Evolutionary conservation across 345 rosid species (phyloP), one percentile per base, ranked within the genome.

Genomic region (Salix arbutifolia): DNA sequence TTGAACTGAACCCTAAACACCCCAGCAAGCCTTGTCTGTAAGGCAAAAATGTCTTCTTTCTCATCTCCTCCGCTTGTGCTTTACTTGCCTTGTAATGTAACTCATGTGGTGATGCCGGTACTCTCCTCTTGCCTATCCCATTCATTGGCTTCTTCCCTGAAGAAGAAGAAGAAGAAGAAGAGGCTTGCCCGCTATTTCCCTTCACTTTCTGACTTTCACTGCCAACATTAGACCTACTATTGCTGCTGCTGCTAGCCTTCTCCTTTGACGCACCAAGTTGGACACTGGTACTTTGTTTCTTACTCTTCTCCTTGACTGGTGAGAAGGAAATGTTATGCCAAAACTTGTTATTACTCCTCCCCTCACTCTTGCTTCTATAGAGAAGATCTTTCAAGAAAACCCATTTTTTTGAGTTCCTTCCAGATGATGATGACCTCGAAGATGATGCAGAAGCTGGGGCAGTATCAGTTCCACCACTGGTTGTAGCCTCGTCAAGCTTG

Each of bases 61-160:
- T 96, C 98, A 96, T 83, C 86, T 93, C 99, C 82, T 93, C 98
- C 17, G 97, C 94, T 44, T 96, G 99, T 33, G 98, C 98, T 86
- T 94, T 88, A 67, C 90, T 91, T 10, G 91, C 85, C 8, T 93
- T 93, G 86, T 96, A 96, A 85, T 93, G 99, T 60, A 96, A 33
- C 86, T 96, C 99, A 61, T 93, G 99, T 2, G 98, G 90, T 35
- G 99, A 96, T 14, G 87, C 85, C 9, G 96, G 94, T 26, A 83
- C 77, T 69, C 97, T 80, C 86, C 91, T 86, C 75, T 92, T 96
- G 46, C 90, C 88, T 2, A 87, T 79, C 17, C 85, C 89, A 58
- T 89, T 88, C n/a, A 79, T 75, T 50, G 89, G 88, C 83, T 86
- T 91, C 78, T 74, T 78, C 58, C 80, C 38, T 67, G 72, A 58